These are phyloP conservation scores for Paecilomyces sp. DNA, from an alignment of 2,329 filamentous ascomycete species.

Conservation along the genomic window DNA sequence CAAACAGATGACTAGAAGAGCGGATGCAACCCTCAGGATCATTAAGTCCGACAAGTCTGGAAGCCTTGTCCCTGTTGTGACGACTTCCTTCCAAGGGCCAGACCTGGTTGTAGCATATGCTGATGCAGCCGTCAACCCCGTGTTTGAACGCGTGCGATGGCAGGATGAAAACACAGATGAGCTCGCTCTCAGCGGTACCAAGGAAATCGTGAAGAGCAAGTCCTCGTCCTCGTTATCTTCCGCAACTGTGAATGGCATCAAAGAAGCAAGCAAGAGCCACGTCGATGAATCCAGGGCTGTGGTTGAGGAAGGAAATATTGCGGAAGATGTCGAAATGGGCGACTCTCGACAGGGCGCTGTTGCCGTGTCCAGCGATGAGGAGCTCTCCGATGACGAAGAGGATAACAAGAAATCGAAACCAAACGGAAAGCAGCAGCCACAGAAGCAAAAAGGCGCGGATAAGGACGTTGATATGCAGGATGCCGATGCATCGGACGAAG, in stretches of 20 bases:
- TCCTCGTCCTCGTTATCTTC: constrained; percentile 36
- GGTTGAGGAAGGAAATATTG: constrained; percentile 43
- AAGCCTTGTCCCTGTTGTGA: constrained; percentile 35
- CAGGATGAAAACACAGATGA: constrained; percentile 38
- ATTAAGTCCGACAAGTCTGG: constrained; percentile 34
- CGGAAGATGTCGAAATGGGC: constrained; percentile 30
- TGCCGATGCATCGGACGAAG: constrained; percentile 12
- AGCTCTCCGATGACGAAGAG: constrained; percentile 19
- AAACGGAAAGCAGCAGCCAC: background rate
- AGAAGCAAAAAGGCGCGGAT: constrained; percentile 6
- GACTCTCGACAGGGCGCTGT: constrained; percentile 21
- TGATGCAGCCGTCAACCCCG: constrained; percentile 43
- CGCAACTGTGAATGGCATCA: constrained; percentile 47
- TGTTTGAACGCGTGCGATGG: constrained; percentile 44
- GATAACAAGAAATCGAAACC: background rate
- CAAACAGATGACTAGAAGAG: constrained; percentile 38
- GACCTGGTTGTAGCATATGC: constrained; percentile 42
- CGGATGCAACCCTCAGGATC: constrained; percentile 39
- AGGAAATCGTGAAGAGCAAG: constrained; percentile 39
- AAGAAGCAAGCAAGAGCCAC: constrained; percentile 42
- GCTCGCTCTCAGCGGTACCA: constrained; percentile 37
- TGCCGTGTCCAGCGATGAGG: constrained; percentile 19
- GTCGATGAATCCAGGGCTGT: constrained; percentile 53
- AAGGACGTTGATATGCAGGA: constrained; percentile 37
- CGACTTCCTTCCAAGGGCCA: constrained; percentile 38